Evolutionary conservation across 352 stramenopile species (phyloP), one percentile per base, ranked within the genome.

Genomic region (Globisporangium mamillatum): DNA sequence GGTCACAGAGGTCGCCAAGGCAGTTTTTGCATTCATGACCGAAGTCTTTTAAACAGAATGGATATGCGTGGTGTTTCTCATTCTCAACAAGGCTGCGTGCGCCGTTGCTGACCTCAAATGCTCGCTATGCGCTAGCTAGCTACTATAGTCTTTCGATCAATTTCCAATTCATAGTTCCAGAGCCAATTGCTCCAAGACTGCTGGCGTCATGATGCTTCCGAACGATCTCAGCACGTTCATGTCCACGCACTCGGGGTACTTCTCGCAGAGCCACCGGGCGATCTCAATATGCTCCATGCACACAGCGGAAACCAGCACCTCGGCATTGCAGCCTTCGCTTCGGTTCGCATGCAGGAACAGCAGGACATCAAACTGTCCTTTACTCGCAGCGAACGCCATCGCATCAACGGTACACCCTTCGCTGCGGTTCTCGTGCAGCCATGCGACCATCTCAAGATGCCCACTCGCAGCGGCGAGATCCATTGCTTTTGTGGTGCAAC

Each of bases 401-500:
- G 41, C 71, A 48, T 48, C 41, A 18, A 48, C 41, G 4, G 16
- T 48, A 18, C 41, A 48, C 20, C 41, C 41, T n/a, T 48, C 16
- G 3, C 14, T 48, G 41, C 41, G 41, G 41, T 48, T 48, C 41
- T 20, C 14, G 14, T 48, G 41, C 41, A 48, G 4, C 16, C 41
- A 48, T 48, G 41, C 41, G 41, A 48, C 41, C 12, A n/a, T 48
- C 20, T 48, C 41, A 20, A n/a, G 41, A 48, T 48, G 41, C 16
- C 41, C 41, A 48, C 41, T 48, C 6, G 14, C 16, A n/a, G 41
- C 41, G 16, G 14, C 41, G 41, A 48, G 16, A 48, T 48, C 14
- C 41, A n/a, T 48, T n/a, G 41, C 41, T 48, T 48, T 7, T 48
- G 41, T 48, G 41, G 41, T 48, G 16, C 85, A 95, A 64, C 79